These are phyloP conservation scores for Trichoderma asperelloides DNA, from an alignment of 495 filamentous ascomycete species.

Conservation along the genomic window DNA sequence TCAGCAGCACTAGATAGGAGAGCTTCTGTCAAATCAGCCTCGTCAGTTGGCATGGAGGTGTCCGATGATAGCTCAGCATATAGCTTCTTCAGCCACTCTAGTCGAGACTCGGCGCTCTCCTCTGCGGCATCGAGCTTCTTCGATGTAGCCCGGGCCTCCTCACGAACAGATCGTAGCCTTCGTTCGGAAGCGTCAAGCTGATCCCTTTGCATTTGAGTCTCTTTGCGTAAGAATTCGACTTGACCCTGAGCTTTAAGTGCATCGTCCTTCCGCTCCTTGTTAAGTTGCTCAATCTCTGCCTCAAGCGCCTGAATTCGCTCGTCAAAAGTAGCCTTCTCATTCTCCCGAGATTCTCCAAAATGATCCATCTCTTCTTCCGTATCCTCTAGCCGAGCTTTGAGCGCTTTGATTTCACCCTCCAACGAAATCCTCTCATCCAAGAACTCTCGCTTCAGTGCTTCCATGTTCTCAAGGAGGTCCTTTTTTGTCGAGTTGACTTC, in stretches of 20 bases:
- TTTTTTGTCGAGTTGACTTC: slow-evolving; percentile 86
- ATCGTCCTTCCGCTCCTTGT: slow-evolving; percentile 48
- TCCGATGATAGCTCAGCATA: slow-evolving; percentile 53
- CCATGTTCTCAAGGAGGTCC: slow-evolving; percentile 89
- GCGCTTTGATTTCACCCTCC: slow-evolving; percentile 64
- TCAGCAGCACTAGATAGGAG: slow-evolving; percentile 55
- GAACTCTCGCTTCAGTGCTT: slow-evolving; percentile 83
- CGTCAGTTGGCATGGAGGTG: slow-evolving; percentile 46
- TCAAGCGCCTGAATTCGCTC: slow-evolving; percentile 60
- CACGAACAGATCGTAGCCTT: slow-evolving; percentile 42
- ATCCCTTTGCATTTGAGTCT: slow-evolving; percentile 46
- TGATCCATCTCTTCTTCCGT: slow-evolving; percentile 84
- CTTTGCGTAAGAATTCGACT: slow-evolving; percentile 44
- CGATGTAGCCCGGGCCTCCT: slow-evolving; percentile 40
- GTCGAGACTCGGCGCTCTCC: slow-evolving; percentile 42
- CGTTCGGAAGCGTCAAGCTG: slow-evolving; percentile 42
- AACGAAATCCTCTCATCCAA: slow-evolving; percentile 71
- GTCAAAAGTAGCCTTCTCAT: slow-evolving; percentile 61
- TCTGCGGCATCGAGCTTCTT: slow-evolving; percentile 39
- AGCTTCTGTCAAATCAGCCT: slow-evolving; percentile 49
- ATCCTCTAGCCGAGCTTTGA: slow-evolving; percentile 71
- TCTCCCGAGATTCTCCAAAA: slow-evolving; percentile 69
- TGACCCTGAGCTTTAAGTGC: slow-evolving; percentile 46
- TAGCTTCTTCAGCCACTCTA: slow-evolving; percentile 49
- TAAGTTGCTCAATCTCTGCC: slow-evolving; percentile 55